Base-by-base conservation (phyloP, 805 yeast species). In the Metschnikowia bowlesiae region DNA sequence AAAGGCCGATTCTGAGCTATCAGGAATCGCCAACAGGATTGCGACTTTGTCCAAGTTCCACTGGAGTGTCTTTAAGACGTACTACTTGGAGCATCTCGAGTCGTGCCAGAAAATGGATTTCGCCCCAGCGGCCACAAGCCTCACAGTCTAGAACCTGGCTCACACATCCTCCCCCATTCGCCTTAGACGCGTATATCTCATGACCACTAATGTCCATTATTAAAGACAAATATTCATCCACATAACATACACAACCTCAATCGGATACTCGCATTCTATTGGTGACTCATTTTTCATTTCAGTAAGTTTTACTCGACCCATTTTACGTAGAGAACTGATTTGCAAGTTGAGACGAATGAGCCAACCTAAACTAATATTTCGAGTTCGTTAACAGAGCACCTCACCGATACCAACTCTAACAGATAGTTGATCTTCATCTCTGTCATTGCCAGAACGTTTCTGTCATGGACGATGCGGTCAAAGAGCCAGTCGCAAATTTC, bases 61-160 rank as follows among this genome's bases (percentile, higher is more conserved):
- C 66, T 85, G 90, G 88, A 83, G 80, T 50, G 96, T 89, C 10
- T 88, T 89, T 67, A 90, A 88, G 32, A 76, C 76, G 39, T 83
- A 84, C 68, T 89, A 89, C 60, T 65, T 71, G 40, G 81, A 78
- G 48, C 63, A 60, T 51, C 47, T 52, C 18, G 50, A 47, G 16
- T 28, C 34, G 14, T 28, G 29, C 32, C 31, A 30, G 6, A 39
- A 26, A n/a, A 39, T 13, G 3, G 28, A 28, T n/a, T 39, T 6
- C 14, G 14, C 6, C 8, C 8, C 26, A 28, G 41, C 41, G 41
- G 5, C 31, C 41, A n/a, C 11, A 28, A n/a, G 31, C 28, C 9
- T 29, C 31, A 39, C 41, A 28, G 10, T 28, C 13, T 31, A 39
- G n/a, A 28, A 16, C 16, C n/a, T 39, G 18, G 16, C 16, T 39